These are phyloP conservation scores for Pyrenochaeta sp. DNA, from an alignment of 2,329 filamentous ascomycete species.

Conservation along the genomic window DNA sequence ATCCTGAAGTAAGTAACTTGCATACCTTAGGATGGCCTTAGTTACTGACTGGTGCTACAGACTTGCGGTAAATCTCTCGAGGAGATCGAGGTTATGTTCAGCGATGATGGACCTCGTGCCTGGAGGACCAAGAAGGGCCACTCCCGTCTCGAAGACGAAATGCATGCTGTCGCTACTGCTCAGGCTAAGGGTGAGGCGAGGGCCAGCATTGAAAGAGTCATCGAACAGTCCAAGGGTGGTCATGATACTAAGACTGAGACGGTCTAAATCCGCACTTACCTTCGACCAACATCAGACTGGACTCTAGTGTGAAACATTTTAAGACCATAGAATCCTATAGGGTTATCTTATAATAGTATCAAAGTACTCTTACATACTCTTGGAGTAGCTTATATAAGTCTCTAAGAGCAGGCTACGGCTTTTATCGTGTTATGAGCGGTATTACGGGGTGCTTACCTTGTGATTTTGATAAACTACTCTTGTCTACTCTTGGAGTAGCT, in stretches of 20 bases:
- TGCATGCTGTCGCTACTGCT: constrained; percentile 31
- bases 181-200: constrained; percentile 36
- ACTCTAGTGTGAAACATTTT: too few relatives aligned
- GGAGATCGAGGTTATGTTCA: constrained; percentile 47
- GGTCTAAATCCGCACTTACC: constrained; percentile 2
- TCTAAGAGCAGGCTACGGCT: too few relatives aligned
- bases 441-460: too few relatives aligned
- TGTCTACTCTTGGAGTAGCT: too few relatives aligned
- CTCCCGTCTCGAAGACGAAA: constrained; percentile 34
- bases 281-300: too few relatives aligned
- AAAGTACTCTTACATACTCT: too few relatives aligned
- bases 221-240: constrained; percentile 26
- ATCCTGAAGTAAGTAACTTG: constrained; percentile 37
- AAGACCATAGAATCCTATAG: too few relatives aligned
- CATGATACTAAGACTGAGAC: constrained; percentile 10
- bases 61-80: constrained; percentile 52
- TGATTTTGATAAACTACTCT: too few relatives aligned
- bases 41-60: not conserved
- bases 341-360: not conserved
- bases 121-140: constrained; percentile 50
- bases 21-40: not conserved
- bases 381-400: too few relatives aligned
- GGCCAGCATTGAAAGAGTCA: constrained; percentile 29
- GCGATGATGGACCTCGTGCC: constrained; percentile 40
- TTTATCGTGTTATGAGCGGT: too few relatives aligned